phyloP scores from a whole-genome alignment of 2,329 filamentous ascomycete species.

The Monosporascus cannonballus region DNA sequence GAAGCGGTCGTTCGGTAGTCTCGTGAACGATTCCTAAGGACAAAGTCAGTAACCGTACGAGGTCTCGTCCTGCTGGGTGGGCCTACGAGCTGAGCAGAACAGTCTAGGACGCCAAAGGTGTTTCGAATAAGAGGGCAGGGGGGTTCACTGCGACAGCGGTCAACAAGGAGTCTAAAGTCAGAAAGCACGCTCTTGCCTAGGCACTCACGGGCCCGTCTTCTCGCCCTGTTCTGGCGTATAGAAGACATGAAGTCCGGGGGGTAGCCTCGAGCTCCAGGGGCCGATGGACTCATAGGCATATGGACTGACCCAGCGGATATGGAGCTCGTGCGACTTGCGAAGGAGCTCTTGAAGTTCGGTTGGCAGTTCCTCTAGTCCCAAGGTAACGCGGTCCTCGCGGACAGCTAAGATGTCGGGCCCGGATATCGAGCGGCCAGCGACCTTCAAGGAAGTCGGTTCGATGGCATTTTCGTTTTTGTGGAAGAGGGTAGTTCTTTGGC shows the following conservation, averaged over 20 bases:
- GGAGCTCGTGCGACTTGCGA: slow-evolving; percentile 61
- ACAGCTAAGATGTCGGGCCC: slow-evolving; percentile 55
- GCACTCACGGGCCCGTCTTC: slow-evolving; percentile 14
- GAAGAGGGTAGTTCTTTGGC: slow-evolving; percentile 74
- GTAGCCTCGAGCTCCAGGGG: slow-evolving; percentile 68
- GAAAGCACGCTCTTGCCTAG: no score
- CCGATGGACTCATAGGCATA: slow-evolving; percentile 50
- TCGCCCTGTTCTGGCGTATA: slow-evolving; percentile 53
- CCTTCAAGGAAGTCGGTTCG: slow-evolving; percentile 55
- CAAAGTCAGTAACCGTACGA: slow-evolving; percentile 49
- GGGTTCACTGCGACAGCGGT: slow-evolving; percentile 10
- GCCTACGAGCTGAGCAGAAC: slow-evolving; percentile 27
- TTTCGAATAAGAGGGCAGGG: slow-evolving; percentile 26
- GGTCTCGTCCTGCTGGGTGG: not conserved
- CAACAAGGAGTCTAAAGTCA: no score
- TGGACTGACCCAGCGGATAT: slow-evolving; percentile 71
- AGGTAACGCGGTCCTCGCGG: slow-evolving; percentile 73
- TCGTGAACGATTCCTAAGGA: slow-evolving; percentile 59
- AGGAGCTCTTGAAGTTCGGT: slow-evolving; percentile 57
- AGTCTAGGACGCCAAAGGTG: slow-evolving; percentile 29
- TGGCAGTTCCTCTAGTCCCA: slow-evolving; percentile 69
- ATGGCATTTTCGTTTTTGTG: slow-evolving; percentile 58
- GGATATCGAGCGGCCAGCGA: slow-evolving; percentile 50
- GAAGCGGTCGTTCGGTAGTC: slow-evolving; percentile 48
- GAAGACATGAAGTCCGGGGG: slow-evolving; percentile 77